Conservation (phyloP, 2,329 filamentous ascomycete genomes). For the Aspergillus proliferans region DNA sequence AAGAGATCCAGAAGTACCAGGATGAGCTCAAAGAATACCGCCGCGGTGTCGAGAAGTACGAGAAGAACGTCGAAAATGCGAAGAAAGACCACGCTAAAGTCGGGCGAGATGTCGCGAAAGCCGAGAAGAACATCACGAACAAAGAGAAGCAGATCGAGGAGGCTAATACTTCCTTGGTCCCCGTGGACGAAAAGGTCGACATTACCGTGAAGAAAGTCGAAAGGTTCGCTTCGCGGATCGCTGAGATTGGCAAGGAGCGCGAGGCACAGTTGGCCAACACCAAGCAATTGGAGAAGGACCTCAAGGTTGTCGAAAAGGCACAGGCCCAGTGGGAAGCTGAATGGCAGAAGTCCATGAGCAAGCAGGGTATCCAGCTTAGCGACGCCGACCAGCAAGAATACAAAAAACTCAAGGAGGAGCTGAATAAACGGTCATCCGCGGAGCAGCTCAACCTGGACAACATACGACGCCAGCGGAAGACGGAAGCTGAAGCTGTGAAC, state of each 20-base stretch:
- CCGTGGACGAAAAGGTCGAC: constrained; percentile 84
- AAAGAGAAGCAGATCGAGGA: constrained; percentile 87
- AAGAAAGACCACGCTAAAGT: constrained; percentile 76
- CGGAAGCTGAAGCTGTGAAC: constrained; percentile 83
- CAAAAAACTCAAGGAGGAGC: constrained; percentile 73
- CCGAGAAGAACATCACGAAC: constrained; percentile 76
- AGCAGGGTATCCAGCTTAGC: constrained; percentile 78
- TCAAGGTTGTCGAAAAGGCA: constrained; percentile 80
- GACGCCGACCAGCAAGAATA: constrained; percentile 86
- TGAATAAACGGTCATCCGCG: constrained; percentile 71
- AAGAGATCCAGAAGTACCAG: constrained; percentile 86
- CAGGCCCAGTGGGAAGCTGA: constrained; percentile 83
- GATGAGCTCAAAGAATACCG: constrained; percentile 90
- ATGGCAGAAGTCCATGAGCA: constrained; percentile 75
- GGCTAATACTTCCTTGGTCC: constrained; percentile 75
- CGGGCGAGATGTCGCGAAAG: constrained; percentile 67
- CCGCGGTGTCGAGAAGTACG: constrained; percentile 78
- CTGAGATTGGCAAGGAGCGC: constrained; percentile 67
- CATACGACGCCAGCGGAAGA: constrained; percentile 80
- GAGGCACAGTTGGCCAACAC: constrained; percentile 64
- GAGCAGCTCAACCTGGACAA: constrained; percentile 81
- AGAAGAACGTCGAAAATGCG: constrained; percentile 71
- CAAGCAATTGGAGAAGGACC: constrained; percentile 70
- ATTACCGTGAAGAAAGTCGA: constrained; percentile 67
- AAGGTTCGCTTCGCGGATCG: constrained; percentile 61